Conservation (phyloP, 371 early-diverging fungal species). For the Apophysomyces trapeziformis region DNA sequence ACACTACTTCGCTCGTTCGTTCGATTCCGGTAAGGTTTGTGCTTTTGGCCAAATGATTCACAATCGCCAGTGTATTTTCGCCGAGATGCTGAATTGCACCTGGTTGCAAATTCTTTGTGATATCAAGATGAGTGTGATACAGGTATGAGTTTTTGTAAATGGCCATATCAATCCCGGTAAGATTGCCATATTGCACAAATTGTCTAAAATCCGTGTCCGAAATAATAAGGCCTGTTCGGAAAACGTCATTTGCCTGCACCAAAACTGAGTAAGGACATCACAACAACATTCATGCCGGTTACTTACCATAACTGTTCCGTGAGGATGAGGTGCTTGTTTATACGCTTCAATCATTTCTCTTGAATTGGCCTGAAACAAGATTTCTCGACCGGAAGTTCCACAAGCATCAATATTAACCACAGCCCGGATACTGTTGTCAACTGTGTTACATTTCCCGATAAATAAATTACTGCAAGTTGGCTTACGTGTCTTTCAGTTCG, state of each 20-base stretch:
- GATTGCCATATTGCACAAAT: conserved; percentile 72
- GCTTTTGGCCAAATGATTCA: conserved; percentile 58
- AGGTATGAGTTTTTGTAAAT: conserved; percentile 73
- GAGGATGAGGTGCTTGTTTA: conserved; percentile 69
- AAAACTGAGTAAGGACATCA: neutral
- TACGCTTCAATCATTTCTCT: conserved; percentile 75
- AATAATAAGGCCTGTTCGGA: conserved; percentile 73
- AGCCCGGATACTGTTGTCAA: conserved; percentile 51
- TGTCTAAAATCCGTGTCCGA: conserved; percentile 82
- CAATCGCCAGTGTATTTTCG: conserved; percentile 66
- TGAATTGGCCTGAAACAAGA: conserved; percentile 80
- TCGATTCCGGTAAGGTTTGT: conserved; percentile 53
- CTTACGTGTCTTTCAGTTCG: conserved; percentile 59
- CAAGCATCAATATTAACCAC: conserved; percentile 80
- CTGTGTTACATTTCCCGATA: neutral
- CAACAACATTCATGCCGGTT: no score
- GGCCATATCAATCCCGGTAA: conserved; percentile 75
- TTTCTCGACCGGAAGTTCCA: conserved; percentile 73
- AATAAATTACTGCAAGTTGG: neutral
- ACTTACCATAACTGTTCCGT: conserved; percentile 72
- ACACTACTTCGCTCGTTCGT: conserved; percentile 61
- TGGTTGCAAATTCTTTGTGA: conserved; percentile 57
- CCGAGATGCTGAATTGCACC: conserved; percentile 79
- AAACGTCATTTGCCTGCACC: conserved; percentile 72
- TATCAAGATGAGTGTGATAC: conserved; percentile 78